Percentiles rank a stretch among this genome's conserved stretches.
These are phyloP conservation scores for Viola pubescens DNA, from an alignment of 441 rosid genomes.

Conservation along the genomic window DNA sequence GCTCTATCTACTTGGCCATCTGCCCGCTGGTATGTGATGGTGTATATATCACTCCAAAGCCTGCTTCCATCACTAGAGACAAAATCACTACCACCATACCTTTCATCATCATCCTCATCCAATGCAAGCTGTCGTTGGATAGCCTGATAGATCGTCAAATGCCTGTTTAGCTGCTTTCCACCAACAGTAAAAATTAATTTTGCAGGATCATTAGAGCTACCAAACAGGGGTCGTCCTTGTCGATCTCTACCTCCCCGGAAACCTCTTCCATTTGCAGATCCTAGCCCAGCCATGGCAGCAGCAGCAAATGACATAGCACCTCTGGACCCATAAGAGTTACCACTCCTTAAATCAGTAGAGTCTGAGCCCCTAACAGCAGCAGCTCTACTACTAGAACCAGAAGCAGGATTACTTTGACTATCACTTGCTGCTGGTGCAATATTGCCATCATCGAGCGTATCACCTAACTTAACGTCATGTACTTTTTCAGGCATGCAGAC, in stretches of 20 bases:
- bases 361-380: constrained; percentile 61
- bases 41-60: constrained; percentile 85
- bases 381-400: constrained; percentile 85
- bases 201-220: constrained; percentile 73
- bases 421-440: constrained; percentile 46
- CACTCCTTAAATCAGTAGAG: constrained; percentile 65
- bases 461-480: constrained; percentile 92
- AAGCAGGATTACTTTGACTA: constrained; percentile 51
- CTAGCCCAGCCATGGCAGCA: constrained; percentile 98
- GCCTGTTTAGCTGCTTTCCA: constrained; percentile 88
- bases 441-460: constrained; percentile 60
- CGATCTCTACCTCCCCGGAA: constrained; percentile 87
- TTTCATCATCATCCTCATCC: constrained; percentile 92
- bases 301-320: constrained; percentile 98
- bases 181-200: constrained; percentile 79
- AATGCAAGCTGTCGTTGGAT: constrained; percentile 85
- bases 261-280: constrained; percentile 90
- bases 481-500: constrained; percentile 91
- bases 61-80: constrained; percentile 88
- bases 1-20: constrained; percentile 69
- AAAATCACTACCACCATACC: constrained; percentile 74
- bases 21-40: constrained; percentile 82
- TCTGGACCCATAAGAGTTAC: constrained; percentile 72
- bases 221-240: constrained; percentile 70
- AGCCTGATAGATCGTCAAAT: constrained; percentile 98